A percentile compares a stretch with the other conserved stretches of the same genome.
phyloP scores from a whole-genome alignment of 495 filamentous ascomycete genomes.

The Melanomma pulvis-pyrius region DNA sequence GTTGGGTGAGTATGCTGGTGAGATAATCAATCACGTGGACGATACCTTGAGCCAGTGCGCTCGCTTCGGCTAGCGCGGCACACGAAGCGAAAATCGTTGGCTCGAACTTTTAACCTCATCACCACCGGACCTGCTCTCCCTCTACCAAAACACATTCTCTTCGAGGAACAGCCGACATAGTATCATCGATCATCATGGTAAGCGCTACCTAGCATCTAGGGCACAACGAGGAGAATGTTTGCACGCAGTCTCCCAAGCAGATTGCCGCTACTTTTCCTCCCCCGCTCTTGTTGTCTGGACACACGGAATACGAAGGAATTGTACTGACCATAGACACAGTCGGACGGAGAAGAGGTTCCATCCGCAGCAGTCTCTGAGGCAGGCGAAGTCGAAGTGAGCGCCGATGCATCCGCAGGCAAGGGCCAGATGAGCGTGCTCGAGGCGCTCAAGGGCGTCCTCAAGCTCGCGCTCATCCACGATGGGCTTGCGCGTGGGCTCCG shows the following conservation, averaged over 20 bases:
- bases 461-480: conserved; percentile 98
- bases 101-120: conserved; percentile 10
- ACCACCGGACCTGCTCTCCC: background rate
- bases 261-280: background rate
- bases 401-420: conserved; percentile 73
- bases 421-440: conserved; percentile 98
- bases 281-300: background rate
- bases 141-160: conserved; percentile 51
- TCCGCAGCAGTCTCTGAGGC: conserved; percentile 58
- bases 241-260: no score
- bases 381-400: conserved; percentile 83
- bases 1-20: no score
- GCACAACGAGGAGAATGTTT: no score
- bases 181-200: conserved; percentile 46
- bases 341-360: conserved; percentile 86
- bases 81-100: background rate
- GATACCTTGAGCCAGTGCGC: background rate
- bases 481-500: conserved; percentile 97
- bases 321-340: conserved; percentile 47
- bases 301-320: no score
- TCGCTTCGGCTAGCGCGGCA: background rate
- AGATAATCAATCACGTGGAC: background rate
- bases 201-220: conserved; percentile 25
- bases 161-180: conserved; percentile 60
- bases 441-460: conserved; percentile 95